Evolutionary conservation across 169 alveolate genomes (phyloP).

Genomic region (Plasmodium falciparum): DNA sequence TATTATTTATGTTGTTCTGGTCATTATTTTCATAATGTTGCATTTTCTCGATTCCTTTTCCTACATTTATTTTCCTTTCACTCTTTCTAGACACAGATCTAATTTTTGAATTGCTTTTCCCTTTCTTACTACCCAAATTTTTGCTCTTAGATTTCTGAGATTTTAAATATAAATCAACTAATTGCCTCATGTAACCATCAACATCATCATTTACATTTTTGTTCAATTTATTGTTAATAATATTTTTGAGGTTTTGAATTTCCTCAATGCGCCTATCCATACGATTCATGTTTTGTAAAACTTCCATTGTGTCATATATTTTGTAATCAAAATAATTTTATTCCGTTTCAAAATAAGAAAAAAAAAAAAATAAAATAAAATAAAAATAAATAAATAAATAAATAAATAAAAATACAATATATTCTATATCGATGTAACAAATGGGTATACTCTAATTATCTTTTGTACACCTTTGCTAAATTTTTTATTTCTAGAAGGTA

Average conservation of each 20-base stretch:
- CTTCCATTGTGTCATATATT: conserved; percentile 16
- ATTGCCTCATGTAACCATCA: conserved; percentile 23
- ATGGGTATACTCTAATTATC: too few relatives aligned
- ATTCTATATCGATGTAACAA: too few relatives aligned
- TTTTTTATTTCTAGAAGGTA: too few relatives aligned
- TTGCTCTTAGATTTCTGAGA: conserved; percentile 22
- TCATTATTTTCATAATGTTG: background rate
- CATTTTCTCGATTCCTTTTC: background rate
- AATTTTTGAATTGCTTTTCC: conserved; percentile 3
- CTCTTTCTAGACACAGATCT: conserved; percentile 53
- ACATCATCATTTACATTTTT: conserved; percentile 2
- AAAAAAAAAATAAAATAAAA: too few relatives aligned
- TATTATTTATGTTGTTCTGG: background rate
- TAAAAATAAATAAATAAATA: too few relatives aligned
- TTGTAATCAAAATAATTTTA: too few relatives aligned
- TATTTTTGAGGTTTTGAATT: conserved; percentile 17
- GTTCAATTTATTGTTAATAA: conserved; percentile 3
- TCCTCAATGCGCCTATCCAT: conserved; percentile 26
- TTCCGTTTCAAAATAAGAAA: too few relatives aligned
- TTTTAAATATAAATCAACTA: conserved; percentile 18
- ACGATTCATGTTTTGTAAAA: conserved; percentile 34
- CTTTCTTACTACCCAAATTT: conserved; percentile 5
- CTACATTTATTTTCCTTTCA: conserved; percentile 2
- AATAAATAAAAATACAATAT: too few relatives aligned
- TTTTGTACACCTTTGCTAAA: too few relatives aligned